Conservation (phyloP, 2,329 filamentous ascomycete genomes). For the Epichloe glyceriae region DNA sequence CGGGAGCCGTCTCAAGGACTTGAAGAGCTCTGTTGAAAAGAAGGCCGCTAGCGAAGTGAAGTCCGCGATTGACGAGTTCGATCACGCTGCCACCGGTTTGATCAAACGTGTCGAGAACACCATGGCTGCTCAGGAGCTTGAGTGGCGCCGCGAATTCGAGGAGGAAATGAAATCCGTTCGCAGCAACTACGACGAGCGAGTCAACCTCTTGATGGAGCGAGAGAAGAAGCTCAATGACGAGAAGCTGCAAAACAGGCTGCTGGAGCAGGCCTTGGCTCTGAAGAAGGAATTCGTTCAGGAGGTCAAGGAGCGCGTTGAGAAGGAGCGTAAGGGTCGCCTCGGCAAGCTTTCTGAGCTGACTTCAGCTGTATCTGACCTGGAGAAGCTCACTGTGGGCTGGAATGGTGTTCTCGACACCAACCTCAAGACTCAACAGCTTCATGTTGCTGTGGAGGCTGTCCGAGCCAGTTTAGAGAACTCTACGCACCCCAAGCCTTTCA, state of each 20-base stretch:
- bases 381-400: slow-evolving; percentile 79
- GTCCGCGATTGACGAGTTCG: slow-evolving; percentile 63
- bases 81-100: slow-evolving; percentile 76
- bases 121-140: slow-evolving; percentile 66
- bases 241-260: slow-evolving; percentile 68
- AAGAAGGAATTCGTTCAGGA: slow-evolving; percentile 74
- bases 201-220: slow-evolving; percentile 66
- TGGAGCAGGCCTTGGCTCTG: slow-evolving; percentile 80
- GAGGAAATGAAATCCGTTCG: slow-evolving; percentile 71
- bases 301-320: slow-evolving; percentile 70
- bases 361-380: slow-evolving; percentile 65
- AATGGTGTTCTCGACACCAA: slow-evolving; percentile 82
- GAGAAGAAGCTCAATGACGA: slow-evolving; percentile 72
- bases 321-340: slow-evolving; percentile 75
- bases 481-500: slow-evolving; percentile 64
- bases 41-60: slow-evolving; percentile 64
- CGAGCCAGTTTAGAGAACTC: slow-evolving; percentile 68
- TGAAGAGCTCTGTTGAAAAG: slow-evolving; percentile 57
- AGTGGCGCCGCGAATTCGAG: slow-evolving; percentile 80
- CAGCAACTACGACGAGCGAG: slow-evolving; percentile 64
- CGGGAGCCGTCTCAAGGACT: slow-evolving; percentile 59
- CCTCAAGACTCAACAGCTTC: slow-evolving; percentile 87
- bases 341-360: slow-evolving; percentile 75
- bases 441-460: slow-evolving; percentile 90
- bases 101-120: slow-evolving; percentile 74